These are phyloP conservation scores for Pseudozyma thailandica DNA, from an alignment of 1,284 basidiomycete species.

Conservation along the genomic window DNA sequence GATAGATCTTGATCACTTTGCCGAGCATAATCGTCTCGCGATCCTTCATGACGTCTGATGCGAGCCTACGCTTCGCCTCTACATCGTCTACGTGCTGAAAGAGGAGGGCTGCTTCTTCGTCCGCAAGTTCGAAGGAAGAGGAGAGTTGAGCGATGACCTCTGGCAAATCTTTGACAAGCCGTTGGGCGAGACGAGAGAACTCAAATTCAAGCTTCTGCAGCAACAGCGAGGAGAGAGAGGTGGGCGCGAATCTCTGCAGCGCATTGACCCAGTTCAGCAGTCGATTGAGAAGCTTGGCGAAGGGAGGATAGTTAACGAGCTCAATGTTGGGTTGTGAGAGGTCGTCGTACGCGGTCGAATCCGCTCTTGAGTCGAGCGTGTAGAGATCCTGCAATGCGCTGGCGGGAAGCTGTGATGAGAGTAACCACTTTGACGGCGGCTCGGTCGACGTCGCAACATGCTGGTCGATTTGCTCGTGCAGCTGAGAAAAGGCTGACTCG, in stretches of 20 bases:
- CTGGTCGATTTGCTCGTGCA: constrained; percentile 13
- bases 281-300: constrained; percentile 32
- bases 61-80: background rate
- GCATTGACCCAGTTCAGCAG: constrained; percentile 32
- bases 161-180: constrained; percentile 8
- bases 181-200: constrained; percentile 8
- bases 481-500: constrained; percentile 7
- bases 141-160: constrained; percentile 2
- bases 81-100: constrained; percentile 5
- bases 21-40: constrained; percentile 12
- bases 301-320: constrained; percentile 26
- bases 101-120: constrained; percentile 8
- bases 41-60: constrained; percentile 15
- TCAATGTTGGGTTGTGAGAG: constrained; percentile 24
- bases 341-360: constrained; percentile 20
- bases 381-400: constrained; percentile 17
- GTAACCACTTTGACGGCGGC: constrained; percentile 16
- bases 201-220: constrained; percentile 1
- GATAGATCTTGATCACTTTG: constrained; percentile 20
- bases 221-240: background rate
- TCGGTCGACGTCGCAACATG: background rate
- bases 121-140: background rate
- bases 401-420: constrained; percentile 17
- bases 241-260: constrained; percentile 27
- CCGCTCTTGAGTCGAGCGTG: background rate